These are phyloP conservation scores for Asterella californica DNA, from an alignment of 225 moss, liverwort and hornwort genomes.

Conservation along the genomic window DNA sequence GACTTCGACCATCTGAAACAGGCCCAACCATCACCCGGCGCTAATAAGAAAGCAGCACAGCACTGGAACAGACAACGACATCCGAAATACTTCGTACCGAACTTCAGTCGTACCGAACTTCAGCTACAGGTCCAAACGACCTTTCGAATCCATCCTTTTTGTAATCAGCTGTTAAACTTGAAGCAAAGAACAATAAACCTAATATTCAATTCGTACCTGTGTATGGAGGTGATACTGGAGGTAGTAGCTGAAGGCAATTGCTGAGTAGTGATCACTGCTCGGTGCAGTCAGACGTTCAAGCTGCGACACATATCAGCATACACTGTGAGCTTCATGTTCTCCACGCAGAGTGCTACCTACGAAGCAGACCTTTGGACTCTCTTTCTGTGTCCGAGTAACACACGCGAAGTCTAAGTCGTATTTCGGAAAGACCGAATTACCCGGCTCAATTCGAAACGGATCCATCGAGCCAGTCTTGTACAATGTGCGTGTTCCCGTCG, in stretches of 20 bases:
- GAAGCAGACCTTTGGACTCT: background rate
- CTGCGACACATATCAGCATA: conserved; percentile 34
- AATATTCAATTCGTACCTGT: conserved; percentile 55
- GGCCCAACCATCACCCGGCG: too few species aligned
- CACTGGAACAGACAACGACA: background rate
- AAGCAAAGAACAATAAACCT: too few species aligned
- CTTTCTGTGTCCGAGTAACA: too few species aligned
- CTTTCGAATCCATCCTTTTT: too few species aligned
- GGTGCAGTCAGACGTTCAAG: conserved; percentile 66
- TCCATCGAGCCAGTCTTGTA: too few species aligned
- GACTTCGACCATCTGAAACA: conserved; percentile 50
- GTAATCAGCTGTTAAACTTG: too few species aligned
- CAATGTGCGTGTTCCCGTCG: too few species aligned
- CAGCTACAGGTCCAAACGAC: background rate
- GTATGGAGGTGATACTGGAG: conserved; percentile 84
- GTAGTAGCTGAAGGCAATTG: conserved; percentile 69
- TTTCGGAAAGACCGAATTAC: background rate
- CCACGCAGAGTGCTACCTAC: background rate
- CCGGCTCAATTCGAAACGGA: too few species aligned
- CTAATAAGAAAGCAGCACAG: background rate
- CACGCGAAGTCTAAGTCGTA: background rate
- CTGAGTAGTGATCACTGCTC: conserved; percentile 47
- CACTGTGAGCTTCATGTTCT: background rate
- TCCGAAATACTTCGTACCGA: background rate
- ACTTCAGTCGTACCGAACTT: background rate